Base-by-base conservation (phyloP, 371 early-diverging fungal genomes). In the Circinella umbellata region DNA sequence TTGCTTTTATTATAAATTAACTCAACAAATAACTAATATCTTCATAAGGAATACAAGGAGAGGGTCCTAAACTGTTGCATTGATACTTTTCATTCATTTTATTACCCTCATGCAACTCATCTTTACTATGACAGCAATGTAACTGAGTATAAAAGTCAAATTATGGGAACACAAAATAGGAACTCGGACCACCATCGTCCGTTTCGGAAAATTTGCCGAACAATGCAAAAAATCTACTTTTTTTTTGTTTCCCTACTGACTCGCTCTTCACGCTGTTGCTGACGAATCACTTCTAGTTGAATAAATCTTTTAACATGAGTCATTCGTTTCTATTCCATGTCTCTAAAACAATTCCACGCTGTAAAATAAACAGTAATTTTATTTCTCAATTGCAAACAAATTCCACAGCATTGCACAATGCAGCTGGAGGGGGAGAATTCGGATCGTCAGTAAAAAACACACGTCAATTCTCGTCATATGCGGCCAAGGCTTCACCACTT, bases 341-440 rank as follows among this genome's bases (percentile, higher is more conserved):
- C 14, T 78, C 81, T 39, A 83, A 77, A 66, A 83, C 81, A 14
- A 81, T 83, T 39, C 79, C 84, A 57, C 76, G 84, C 8, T 73
- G 74, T 4, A 78, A 76, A 64, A 69, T 78, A 9, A 76, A 80
- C 47, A 57, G 34, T 57, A n/a, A 6, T 10, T 14, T 57, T n/a
- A n/a, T 34, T 34, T 57, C 57, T 5, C 57, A 57, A 27, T 57
- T 57, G 27, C 79, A 80, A 64, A 66, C 75, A 15, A 69, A 80
- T 15, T 60, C 73, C 4, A 51, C 51, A 46, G 71, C 80, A 51
- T 63, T 72, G 34, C 73, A 76, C 18, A 74, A 77, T 17, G 47
- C 77, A 4, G 60, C 76, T 34, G 35, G 53, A 9, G 55, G 65
- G 42, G 64, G 73, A 27, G 27, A 27, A 27, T 27, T 27, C 27